A percentile compares a stretch with the other conserved stretches of the same genome.
These are phyloP conservation scores for Corymbia calophylla DNA, from an alignment of 441 rosid genomes.

Conservation along the genomic window DNA sequence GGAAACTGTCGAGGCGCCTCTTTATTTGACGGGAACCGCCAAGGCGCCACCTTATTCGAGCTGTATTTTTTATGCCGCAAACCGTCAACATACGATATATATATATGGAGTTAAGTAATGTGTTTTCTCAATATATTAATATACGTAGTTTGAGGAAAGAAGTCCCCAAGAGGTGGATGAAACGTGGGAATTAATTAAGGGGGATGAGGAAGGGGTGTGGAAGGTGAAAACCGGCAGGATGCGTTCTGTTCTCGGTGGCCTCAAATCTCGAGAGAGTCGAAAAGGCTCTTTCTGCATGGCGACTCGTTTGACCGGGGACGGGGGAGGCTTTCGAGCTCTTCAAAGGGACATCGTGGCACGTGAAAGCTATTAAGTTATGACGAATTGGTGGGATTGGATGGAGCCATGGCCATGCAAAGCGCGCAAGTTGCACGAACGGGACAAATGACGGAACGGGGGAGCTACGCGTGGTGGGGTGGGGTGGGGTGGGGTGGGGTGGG, in stretches of 20 bases:
- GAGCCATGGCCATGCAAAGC: background rate
- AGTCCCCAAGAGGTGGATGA: background rate
- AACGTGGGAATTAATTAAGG: background rate
- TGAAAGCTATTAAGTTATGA: background rate
- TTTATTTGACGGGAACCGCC: background rate
- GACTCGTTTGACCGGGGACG: background rate
- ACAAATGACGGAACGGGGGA: background rate
- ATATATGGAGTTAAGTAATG: background rate
- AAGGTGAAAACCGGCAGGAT: background rate
- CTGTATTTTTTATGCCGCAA: background rate
- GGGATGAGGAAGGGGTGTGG: background rate
- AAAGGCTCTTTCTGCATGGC: background rate
- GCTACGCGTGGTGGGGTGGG: background rate
- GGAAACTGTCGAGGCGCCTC: background rate
- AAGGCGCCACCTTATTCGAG: background rate
- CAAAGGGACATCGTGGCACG: background rate
- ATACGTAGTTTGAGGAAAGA: background rate
- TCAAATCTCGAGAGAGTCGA: background rate
- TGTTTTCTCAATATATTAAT: background rate
- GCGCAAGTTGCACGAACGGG: background rate
- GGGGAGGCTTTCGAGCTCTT: background rate
- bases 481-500: background rate
- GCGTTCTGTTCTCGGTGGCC: background rate
- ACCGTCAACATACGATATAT: background rate
- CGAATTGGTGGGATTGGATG: background rate